Conservation (phyloP, 2,329 filamentous ascomycete species). For the Didymella sp. region DNA sequence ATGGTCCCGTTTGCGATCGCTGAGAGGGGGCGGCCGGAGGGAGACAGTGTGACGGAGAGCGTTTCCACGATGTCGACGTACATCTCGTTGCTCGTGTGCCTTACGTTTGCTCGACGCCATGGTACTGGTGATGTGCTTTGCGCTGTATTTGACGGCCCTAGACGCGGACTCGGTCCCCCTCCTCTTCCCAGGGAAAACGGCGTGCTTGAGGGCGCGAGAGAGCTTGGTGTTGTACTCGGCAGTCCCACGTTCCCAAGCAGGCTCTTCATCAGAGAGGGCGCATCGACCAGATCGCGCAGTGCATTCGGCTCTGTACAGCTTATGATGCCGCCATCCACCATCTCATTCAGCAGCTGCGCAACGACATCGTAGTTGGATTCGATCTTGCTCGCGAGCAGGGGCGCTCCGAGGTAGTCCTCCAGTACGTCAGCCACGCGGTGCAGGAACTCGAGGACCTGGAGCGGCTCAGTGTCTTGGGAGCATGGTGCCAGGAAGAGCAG, state of each 20-base stretch:
- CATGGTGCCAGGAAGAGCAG: slow-evolving; percentile 84
- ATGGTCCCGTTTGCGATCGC: slow-evolving; percentile 92
- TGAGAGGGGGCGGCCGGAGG: slow-evolving; percentile 84
- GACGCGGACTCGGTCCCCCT: slow-evolving; percentile 31
- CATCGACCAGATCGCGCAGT: slow-evolving; percentile 87
- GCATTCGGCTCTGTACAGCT: slow-evolving; percentile 93
- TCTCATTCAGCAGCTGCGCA: slow-evolving; percentile 89
- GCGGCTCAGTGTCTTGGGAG: slow-evolving; percentile 85
- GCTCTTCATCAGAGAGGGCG: slow-evolving; percentile 88
- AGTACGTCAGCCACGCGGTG: slow-evolving; percentile 91
- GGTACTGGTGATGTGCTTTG: slow-evolving; percentile 67
- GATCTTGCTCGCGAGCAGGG: slow-evolving; percentile 83
- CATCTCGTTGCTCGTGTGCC: slow-evolving; percentile 95
- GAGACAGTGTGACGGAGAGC: slow-evolving; percentile 84
- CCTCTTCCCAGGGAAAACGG: slow-evolving; percentile 41
- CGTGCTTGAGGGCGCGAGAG: slow-evolving; percentile 34
- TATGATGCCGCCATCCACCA: slow-evolving; percentile 93
- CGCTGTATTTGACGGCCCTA: slow-evolving; percentile 33
- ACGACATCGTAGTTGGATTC: slow-evolving; percentile 92
- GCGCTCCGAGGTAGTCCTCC: slow-evolving; percentile 91
- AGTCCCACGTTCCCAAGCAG: slow-evolving; percentile 85
- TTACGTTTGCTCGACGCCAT: slow-evolving; percentile 89
- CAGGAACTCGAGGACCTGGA: slow-evolving; percentile 91
- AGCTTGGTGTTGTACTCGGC: slow-evolving; percentile 59
- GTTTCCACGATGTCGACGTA: slow-evolving; percentile 97